Evolutionary conservation across 1,139 yeast species (phyloP).

Genomic region (Yueomyces sp.): DNA sequence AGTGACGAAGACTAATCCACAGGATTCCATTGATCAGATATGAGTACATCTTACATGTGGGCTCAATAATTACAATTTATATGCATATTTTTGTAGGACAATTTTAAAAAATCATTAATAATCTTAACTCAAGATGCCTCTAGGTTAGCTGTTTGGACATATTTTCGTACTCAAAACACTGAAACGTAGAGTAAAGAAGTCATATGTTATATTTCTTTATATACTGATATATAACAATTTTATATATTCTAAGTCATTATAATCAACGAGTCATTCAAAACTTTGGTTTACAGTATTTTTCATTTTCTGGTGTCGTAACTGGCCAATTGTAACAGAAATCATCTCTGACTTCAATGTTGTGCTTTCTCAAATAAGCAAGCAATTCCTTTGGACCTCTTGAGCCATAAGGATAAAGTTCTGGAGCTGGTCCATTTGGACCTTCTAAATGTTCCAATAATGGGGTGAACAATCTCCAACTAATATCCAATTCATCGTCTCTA

Average conservation of each 20-base stretch:
- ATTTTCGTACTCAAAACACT: too few relatives aligned
- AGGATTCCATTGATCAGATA: not conserved
- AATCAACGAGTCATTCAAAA: too few relatives aligned
- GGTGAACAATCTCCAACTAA: conserved; percentile 86
- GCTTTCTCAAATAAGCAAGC: conserved; percentile 45
- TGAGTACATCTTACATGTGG: not conserved
- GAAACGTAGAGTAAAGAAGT: too few relatives aligned
- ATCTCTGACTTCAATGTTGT: conserved; percentile 57
- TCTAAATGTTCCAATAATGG: conserved; percentile 78
- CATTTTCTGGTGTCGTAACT: conserved; percentile 6
- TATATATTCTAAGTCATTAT: too few relatives aligned
- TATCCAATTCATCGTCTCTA: conserved; percentile 93
- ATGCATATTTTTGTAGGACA: too few relatives aligned
- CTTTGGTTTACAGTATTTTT: not conserved
- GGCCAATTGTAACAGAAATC: conserved; percentile 61
- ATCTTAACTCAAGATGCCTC: too few relatives aligned
- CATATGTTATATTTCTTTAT: too few relatives aligned
- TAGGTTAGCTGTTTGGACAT: too few relatives aligned
- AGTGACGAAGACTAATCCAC: conserved; percentile 2
- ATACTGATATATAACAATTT: too few relatives aligned
- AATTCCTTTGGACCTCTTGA: conserved; percentile 75
- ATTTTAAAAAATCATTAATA: too few relatives aligned
- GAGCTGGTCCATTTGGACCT: conserved; percentile 48
- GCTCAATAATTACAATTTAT: too few relatives aligned
- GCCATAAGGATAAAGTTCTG: conserved; percentile 71